Evolutionary conservation across 305 asterid species (phyloP).

Genomic region (Caryopteris hybrid): DNA sequence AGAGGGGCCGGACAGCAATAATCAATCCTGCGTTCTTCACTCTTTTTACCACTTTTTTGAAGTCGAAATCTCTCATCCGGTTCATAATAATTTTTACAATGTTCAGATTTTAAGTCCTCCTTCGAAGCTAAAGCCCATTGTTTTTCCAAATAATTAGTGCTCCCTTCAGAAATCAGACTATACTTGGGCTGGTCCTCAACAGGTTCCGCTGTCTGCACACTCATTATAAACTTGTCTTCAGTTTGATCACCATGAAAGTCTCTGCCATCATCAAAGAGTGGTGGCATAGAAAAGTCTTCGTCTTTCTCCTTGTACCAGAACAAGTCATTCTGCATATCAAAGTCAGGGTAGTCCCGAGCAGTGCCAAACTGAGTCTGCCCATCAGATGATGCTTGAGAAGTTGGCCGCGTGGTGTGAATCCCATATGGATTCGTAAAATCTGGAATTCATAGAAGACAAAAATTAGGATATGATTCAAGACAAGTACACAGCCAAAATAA

Average conservation of each 20-base stretch:
- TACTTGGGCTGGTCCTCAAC: conserved; percentile 15
- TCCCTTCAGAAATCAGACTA: too few species aligned
- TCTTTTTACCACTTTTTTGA: conserved; percentile 19
- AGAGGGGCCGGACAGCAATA: conserved; percentile 40
- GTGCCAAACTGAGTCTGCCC: conserved; percentile 77
- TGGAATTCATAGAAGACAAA: conserved; percentile 20
- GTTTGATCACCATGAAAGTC: conserved; percentile 49
- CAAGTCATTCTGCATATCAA: conserved; percentile 70
- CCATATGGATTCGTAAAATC: conserved; percentile 79
- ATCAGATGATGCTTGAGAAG: conserved; percentile 77
- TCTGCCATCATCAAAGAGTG: conserved; percentile 37
- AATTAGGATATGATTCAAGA: not conserved
- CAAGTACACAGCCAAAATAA: not conserved
- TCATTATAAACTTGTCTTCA: conserved; percentile 75
- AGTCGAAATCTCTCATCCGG: conserved; percentile 20
- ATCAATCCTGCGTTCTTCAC: conserved; percentile 22
- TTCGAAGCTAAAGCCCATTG: conserved; percentile 19
- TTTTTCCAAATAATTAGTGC: conserved; percentile 28
- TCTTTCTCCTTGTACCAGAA: conserved; percentile 70
- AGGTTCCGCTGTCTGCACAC: conserved; percentile 34
- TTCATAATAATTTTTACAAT: conserved; percentile 27
- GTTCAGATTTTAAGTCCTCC: conserved; percentile 23
- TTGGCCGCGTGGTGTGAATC: conserved; percentile 33
- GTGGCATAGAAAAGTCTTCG: conserved; percentile 65
- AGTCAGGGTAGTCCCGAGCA: conserved; percentile 80